Base-by-base conservation (phyloP, 352 stramenopile genomes). In the Phytophthora meadii region DNA sequence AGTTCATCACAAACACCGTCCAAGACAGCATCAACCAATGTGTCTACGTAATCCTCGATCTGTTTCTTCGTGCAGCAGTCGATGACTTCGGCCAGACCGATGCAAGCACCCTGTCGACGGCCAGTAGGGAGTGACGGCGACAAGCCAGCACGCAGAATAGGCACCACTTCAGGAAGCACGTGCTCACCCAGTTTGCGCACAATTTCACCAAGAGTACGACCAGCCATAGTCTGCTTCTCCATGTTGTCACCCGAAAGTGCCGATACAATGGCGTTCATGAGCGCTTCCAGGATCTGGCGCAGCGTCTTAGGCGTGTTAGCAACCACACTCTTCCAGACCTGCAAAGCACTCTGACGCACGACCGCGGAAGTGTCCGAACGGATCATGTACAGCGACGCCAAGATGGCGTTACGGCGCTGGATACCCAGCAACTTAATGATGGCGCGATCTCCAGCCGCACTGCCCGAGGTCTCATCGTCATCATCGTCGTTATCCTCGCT, bases 321-420 rank as follows among this genome's bases (percentile, higher is more conserved):
- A 4, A 99, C 97, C 25, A 99, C 93, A 61, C 96, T 99, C 89
- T 99, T 99, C 98, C 98, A 99, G 17, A 97, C 88, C 76, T 99
- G 95, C 36, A 99, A 76, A 37, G 98, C 96, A 56, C 84, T 95
- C 72, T 99, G 97, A 14, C 98, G 94, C 62, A 99, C 98, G 11
- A 98, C 87, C 10, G 94, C 87, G 44, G 92, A 96, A 32, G 92
- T 98, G 76, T 99, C 98, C 49, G 93, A 99, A 48, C 98, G 90
- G 61, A 98, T 96, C 71, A 99, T 97, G 85, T 99, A 99, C 17
- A 99, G 77, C 58, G 94, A 98, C 49, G 97, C 90, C 47, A 99
- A 87, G 52, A 99, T 97, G 24, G 94, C 90, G 68, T 98, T 98
- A 44, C 97, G 89, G 27, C 93, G 96, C 57, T 96, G 86, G 69